These are phyloP conservation scores for Sarcomyxa edulis DNA, from an alignment of 768 basidiomycete genomes.

Conservation along the genomic window DNA sequence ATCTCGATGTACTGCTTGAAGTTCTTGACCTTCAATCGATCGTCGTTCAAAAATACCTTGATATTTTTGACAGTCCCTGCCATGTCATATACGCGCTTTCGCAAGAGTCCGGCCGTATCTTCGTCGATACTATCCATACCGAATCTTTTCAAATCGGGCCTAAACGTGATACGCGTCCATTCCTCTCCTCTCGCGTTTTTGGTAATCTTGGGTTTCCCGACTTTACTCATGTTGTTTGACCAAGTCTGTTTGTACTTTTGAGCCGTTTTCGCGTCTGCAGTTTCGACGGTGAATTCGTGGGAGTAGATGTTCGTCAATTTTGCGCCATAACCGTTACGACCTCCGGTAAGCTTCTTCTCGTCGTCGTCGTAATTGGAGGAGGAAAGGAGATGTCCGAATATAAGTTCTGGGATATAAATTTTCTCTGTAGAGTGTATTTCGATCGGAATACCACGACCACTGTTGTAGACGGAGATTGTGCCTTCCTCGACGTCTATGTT, in stretches of 20 bases:
- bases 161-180: constrained; percentile 90
- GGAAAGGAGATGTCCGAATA: constrained; percentile 92
- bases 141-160: constrained; percentile 87
- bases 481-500: constrained; percentile 79
- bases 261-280: constrained; percentile 77
- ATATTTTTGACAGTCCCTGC: constrained; percentile 92
- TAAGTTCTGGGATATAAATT: constrained; percentile 94
- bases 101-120: constrained; percentile 83
- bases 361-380: constrained; percentile 98
- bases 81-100: constrained; percentile 95
- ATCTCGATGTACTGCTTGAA: constrained; percentile 98
- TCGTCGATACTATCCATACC: constrained; percentile 89
- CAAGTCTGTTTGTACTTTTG: constrained; percentile 97
- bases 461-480: constrained; percentile 91
- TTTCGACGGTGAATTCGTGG: constrained; percentile 91
- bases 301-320: constrained; percentile 99
- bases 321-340: constrained; percentile 97
- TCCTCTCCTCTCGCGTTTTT: constrained; percentile 86
- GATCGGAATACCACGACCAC: constrained; percentile 93
- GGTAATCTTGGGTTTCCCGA: constrained; percentile 88
- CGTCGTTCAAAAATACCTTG: constrained; percentile 92
- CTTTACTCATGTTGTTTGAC: constrained; percentile 88
- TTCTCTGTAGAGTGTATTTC: constrained; percentile 92
- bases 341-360: constrained; percentile 97
- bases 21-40: constrained; percentile 85